phyloP scores from a whole-genome alignment of 1,139 yeast species.

The Debaryomyces robertsiae region DNA sequence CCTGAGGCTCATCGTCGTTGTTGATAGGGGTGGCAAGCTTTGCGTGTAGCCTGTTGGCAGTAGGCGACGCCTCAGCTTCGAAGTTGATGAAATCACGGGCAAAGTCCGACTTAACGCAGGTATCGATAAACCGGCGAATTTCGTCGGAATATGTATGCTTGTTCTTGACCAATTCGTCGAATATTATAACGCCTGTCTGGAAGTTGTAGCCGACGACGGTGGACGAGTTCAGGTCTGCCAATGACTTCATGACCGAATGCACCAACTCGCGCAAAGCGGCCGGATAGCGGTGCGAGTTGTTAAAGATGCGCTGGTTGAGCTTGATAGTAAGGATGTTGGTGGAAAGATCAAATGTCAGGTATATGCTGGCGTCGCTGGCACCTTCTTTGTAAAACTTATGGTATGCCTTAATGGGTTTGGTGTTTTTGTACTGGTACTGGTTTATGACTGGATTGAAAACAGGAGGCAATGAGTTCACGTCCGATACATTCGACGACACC shows the following conservation, averaged over 20 bases:
- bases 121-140: constrained; percentile 23
- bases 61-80: constrained; percentile 12
- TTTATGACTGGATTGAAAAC: constrained; percentile 15
- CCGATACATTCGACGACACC: constrained; percentile 36
- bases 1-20: constrained; percentile 18
- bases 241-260: constrained; percentile 17
- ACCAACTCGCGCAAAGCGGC: constrained; percentile 17
- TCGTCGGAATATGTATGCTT: constrained; percentile 23
- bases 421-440: constrained; percentile 23
- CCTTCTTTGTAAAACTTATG: constrained; percentile 24
- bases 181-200: constrained; percentile 30
- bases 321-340: constrained; percentile 32
- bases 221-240: constrained; percentile 19
- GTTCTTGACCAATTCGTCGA: constrained; percentile 26
- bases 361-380: constrained; percentile 26
- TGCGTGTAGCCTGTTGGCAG: background rate
- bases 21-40: constrained; percentile 7
- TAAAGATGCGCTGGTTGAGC: constrained; percentile 28
- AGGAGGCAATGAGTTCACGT: constrained; percentile 15
- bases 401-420: constrained; percentile 31
- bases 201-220: constrained; percentile 24
- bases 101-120: constrained; percentile 32
- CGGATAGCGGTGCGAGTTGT: constrained; percentile 20
- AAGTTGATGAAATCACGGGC: constrained; percentile 35
- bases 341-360: constrained; percentile 28